phyloP scores from a whole-genome alignment of 805 yeast genomes.

The Candida piceae region DNA sequence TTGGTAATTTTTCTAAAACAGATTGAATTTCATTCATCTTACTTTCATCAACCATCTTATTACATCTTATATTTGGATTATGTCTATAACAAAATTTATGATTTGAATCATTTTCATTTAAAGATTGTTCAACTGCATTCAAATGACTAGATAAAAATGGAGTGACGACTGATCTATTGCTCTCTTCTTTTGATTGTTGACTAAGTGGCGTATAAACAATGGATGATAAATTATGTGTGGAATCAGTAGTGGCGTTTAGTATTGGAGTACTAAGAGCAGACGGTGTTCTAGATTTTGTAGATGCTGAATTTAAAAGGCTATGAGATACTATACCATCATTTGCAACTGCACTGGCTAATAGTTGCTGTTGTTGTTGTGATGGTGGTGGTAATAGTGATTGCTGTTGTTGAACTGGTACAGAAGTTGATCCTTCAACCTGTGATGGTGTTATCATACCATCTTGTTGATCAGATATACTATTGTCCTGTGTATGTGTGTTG shows the following conservation, averaged over 20 bases:
- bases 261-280: conserved; percentile 1
- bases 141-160: conserved; percentile 32
- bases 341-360: too few relatives aligned
- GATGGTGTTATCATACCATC: too few relatives aligned
- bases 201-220: neutral
- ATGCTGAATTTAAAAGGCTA: neutral
- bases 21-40: conserved; percentile 62
- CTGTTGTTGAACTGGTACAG: conserved; percentile 1
- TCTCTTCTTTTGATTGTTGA: conserved; percentile 4
- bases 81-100: conserved; percentile 86
- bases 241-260: neutral
- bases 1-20: conserved; percentile 52
- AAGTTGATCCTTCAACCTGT: too few relatives aligned
- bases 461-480: too few relatives aligned
- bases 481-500: neutral
- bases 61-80: conserved; percentile 79
- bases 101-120: conserved; percentile 45
- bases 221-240: neutral
- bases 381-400: neutral
- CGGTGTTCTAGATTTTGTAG: conserved; percentile 3
- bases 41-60: conserved; percentile 58
- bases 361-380: neutral
- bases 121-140: conserved; percentile 31
- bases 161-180: conserved; percentile 25
- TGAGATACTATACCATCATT: too few relatives aligned